Percentiles rank a stretch among this genome's conserved stretches.
Conservation (phyloP, 495 filamentous ascomycete species). For the Penicillium odoratum region DNA sequence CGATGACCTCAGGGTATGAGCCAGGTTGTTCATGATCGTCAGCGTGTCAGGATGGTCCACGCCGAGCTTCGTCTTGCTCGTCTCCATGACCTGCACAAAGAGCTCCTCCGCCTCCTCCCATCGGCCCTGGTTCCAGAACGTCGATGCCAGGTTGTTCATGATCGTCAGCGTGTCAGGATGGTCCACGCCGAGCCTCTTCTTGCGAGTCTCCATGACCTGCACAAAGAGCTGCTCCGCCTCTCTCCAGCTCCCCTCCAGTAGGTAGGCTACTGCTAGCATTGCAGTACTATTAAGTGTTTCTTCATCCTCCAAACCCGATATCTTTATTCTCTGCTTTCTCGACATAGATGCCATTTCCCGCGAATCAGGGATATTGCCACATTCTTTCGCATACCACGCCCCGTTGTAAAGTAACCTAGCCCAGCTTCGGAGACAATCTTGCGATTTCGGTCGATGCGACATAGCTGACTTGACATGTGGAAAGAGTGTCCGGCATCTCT, state of each 20-base stretch:
- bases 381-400: constrained; percentile 16
- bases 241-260: not conserved
- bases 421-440: constrained; percentile 16
- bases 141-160: not conserved
- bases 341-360: constrained; percentile 16
- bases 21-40: not conserved
- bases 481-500: constrained; percentile 27
- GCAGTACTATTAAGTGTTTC: not conserved
- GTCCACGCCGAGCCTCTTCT: not conserved
- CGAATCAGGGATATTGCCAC: constrained; percentile 14
- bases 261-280: not conserved
- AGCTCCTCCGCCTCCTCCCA: constrained; percentile 32
- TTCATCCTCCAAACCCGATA: constrained; percentile 14
- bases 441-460: constrained; percentile 12
- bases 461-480: constrained; percentile 24
- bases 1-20: not conserved
- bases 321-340: constrained; percentile 10
- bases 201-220: not conserved
- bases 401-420: constrained; percentile 23
- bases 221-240: not conserved
- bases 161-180: not conserved
- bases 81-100: constrained; percentile 22
- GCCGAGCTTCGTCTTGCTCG: constrained; percentile 21
- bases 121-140: constrained; percentile 8
- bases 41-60: constrained; percentile 29